Percentiles rank a stretch among this genome's conserved stretches.
Evolutionary conservation across 495 filamentous ascomycete species (phyloP).

Genomic region (Pseudotulostoma volvatum): DNA sequence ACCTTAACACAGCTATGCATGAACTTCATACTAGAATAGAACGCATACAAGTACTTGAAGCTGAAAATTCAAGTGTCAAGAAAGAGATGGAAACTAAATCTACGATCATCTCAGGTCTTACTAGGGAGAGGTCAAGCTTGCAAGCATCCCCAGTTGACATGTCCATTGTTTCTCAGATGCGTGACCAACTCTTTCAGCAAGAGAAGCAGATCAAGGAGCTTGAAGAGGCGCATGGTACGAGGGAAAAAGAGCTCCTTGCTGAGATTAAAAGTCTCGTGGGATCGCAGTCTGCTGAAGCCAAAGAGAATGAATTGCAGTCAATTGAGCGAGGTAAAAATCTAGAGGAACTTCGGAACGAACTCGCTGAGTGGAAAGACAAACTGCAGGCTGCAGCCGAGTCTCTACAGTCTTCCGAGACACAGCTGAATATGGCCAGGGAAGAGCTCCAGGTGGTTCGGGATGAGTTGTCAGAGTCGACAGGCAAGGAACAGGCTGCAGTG

Average conservation of each 20-base stretch:
- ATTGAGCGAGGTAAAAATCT: constrained; percentile 47
- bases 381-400: constrained; percentile 55
- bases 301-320: constrained; percentile 5
- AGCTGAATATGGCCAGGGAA: no score
- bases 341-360: constrained; percentile 53
- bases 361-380: constrained; percentile 56
- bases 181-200: constrained; percentile 71
- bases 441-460: no score
- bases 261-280: constrained; percentile 49
- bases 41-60: constrained; percentile 74
- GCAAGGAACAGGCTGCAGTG: no score
- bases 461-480: no score
- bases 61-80: constrained; percentile 65
- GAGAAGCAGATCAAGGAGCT: constrained; percentile 64
- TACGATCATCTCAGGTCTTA: constrained; percentile 84
- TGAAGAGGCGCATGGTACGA: constrained; percentile 49
- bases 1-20: constrained; percentile 82
- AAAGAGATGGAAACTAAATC: constrained; percentile 95
- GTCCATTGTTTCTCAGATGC: constrained; percentile 72
- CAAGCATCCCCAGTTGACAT: constrained; percentile 83
- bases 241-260: constrained; percentile 55
- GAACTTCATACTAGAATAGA: constrained; percentile 79
- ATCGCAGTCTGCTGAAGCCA: constrained; percentile 24
- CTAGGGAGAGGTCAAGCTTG: constrained; percentile 77
- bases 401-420: constrained; percentile 55